Conservation (phyloP, 305 asterid genomes). For the Petunia hybrid region DNA sequence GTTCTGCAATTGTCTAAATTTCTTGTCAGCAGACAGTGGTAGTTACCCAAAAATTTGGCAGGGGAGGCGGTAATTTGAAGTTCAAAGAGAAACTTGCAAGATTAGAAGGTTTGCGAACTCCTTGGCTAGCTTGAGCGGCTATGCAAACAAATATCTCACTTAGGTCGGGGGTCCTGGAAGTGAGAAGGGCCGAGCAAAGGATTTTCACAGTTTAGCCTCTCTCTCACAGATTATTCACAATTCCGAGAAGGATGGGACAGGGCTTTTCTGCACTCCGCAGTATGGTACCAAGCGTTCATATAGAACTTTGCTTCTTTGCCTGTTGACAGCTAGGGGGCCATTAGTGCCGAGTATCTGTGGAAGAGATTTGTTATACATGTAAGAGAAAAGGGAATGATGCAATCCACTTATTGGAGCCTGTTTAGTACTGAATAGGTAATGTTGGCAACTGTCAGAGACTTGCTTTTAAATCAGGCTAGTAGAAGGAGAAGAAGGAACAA, state of each 20-base stretch:
- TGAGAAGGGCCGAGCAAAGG: conserved; percentile 24
- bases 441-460: conserved; percentile 18
- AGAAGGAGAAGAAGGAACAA: background rate
- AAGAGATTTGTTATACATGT: background rate
- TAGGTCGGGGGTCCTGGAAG: conserved; percentile 13
- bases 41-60: no score
- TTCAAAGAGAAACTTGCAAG: no score
- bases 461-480: background rate
- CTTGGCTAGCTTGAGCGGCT: conserved; percentile 11
- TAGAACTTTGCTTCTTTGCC: background rate
- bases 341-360: background rate
- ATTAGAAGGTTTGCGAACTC: background rate
- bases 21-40: no score
- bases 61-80: no score
- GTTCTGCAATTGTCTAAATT: no score
- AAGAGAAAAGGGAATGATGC: background rate
- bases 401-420: conserved; percentile 2
- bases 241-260: background rate
- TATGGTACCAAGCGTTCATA: conserved; percentile 1
- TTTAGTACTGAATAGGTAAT: conserved; percentile 10
- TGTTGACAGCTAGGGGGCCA: conserved; percentile 9
- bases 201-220: background rate
- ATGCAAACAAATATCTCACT: background rate
- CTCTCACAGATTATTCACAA: background rate
- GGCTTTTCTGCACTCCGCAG: background rate